Percentiles rank a stretch among this genome's conserved stretches.
These are phyloP conservation scores for Boechera divaricarpa DNA, from an alignment of 345 rosid genomes.

Conservation along the genomic window DNA sequence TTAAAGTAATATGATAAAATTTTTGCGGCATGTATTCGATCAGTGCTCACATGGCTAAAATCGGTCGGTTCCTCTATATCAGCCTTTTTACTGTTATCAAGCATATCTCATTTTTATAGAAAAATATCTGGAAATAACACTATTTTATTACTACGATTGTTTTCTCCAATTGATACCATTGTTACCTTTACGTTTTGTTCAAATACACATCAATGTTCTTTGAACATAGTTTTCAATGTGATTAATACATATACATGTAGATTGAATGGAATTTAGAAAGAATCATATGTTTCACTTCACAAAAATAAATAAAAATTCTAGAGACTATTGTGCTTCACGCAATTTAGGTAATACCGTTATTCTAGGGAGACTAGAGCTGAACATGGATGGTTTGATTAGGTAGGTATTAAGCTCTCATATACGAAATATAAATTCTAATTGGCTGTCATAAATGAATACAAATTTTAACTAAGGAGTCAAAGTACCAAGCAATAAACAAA, in stretches of 20 bases:
- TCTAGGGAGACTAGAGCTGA: slow-evolving; percentile 5
- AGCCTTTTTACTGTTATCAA: not conserved
- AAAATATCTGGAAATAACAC: not conserved
- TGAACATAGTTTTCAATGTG: not conserved
- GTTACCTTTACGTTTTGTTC: not conserved
- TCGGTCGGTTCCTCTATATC: slow-evolving; percentile 19
- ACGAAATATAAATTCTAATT: not conserved
- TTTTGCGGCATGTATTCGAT: slow-evolving; percentile 12
- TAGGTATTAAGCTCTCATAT: not conserved
- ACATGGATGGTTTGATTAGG: slow-evolving; percentile 13
- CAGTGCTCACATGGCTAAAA: slow-evolving; percentile 21
- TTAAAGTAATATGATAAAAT: not conserved
- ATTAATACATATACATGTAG: not conserved
- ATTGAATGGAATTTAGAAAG: not conserved
- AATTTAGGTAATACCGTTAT: slow-evolving; percentile 24
- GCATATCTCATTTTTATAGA: not conserved
- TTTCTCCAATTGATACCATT: not conserved
- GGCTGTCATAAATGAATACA: not conserved
- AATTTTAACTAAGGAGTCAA: not conserved
- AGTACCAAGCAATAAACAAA: not conserved
- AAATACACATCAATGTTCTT: not conserved
- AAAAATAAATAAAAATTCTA: no score
- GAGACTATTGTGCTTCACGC: slow-evolving; percentile 21
- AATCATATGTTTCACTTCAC: no score
- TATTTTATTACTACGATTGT: not conserved